A percentile compares a stretch with the other conserved stretches of the same genome.
phyloP scores from a whole-genome alignment of 306 rosid species.

The Corylus avellana region DNA sequence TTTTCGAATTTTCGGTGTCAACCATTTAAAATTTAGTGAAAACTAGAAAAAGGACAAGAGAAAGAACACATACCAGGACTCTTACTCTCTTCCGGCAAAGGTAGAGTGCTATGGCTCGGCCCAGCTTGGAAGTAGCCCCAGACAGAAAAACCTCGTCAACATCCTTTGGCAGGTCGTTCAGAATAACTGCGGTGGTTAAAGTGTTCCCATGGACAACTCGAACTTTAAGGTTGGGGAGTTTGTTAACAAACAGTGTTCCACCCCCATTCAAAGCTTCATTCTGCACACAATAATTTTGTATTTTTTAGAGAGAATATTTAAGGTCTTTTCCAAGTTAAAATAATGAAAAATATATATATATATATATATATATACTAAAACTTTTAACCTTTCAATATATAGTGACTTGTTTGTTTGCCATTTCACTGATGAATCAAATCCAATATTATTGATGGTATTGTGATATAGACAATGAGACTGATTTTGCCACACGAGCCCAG shows the following conservation, averaged over 20 bases:
- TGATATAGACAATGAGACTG: neutral
- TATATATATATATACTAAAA: no score
- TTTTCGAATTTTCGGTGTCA: neutral
- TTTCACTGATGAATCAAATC: neutral
- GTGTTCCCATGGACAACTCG: constrained; percentile 99
- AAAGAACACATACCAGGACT: constrained; percentile 65
- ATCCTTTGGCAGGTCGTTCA: constrained; percentile 70
- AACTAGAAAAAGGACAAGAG: neutral
- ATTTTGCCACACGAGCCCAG: neutral
- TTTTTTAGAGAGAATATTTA: neutral
- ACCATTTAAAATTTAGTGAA: neutral
- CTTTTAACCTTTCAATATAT: no score
- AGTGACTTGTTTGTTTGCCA: no score
- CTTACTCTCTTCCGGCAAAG: constrained; percentile 80
- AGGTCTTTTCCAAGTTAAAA: neutral
- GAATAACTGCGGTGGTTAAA: constrained; percentile 92
- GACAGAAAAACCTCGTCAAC: constrained; percentile 82
- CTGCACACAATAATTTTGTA: constrained; percentile 30
- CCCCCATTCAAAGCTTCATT: constrained; percentile 92
- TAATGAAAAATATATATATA: no score
- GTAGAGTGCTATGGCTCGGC: constrained; percentile 95
- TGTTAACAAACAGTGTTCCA: constrained; percentile 91
- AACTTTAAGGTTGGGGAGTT: constrained; percentile 84
- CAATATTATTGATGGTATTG: neutral
- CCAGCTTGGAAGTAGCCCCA: constrained; percentile 98